phyloP scores from a whole-genome alignment of 139 green algal species.

The Chlorella sp. region DNA sequence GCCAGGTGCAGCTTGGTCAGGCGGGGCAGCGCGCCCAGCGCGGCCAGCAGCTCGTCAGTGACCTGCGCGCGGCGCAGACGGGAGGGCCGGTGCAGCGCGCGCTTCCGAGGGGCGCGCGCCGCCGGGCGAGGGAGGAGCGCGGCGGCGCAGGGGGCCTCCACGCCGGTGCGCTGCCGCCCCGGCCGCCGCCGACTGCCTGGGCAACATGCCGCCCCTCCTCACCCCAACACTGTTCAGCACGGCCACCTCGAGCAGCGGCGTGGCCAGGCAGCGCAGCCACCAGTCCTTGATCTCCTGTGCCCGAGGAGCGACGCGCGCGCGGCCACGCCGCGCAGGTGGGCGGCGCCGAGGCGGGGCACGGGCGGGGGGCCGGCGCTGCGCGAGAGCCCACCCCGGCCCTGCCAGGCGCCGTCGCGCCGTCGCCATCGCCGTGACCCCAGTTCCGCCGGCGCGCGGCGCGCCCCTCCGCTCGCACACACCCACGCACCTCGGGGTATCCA shows the following conservation, averaged over 20 bases:
- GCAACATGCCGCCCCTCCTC: not conserved
- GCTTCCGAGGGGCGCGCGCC: not conserved
- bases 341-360: not conserved
- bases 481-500: conserved; percentile 3
- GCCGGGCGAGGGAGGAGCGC: no score
- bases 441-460: no score
- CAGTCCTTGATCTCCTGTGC: no score
- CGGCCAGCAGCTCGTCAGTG: conserved; percentile 12
- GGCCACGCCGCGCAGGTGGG: no score
- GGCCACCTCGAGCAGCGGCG: conserved; percentile 3
- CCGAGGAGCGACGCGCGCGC: no score
- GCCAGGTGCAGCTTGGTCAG: conserved; percentile 35
- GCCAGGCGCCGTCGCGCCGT: not conserved
- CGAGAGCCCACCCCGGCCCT: not conserved
- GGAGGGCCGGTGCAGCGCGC: not conserved
- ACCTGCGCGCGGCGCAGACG: conserved; percentile 9
- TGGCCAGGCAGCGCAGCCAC: conserved; percentile 36
- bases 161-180: not conserved
- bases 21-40: conserved; percentile 5
- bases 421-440: not conserved
- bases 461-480: no score
- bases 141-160: not conserved
- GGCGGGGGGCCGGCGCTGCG: not conserved
- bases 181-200: not conserved
- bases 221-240: conserved; percentile 31